phyloP scores from a whole-genome alignment of 345 rosid species.

The Microcos paniculata region DNA sequence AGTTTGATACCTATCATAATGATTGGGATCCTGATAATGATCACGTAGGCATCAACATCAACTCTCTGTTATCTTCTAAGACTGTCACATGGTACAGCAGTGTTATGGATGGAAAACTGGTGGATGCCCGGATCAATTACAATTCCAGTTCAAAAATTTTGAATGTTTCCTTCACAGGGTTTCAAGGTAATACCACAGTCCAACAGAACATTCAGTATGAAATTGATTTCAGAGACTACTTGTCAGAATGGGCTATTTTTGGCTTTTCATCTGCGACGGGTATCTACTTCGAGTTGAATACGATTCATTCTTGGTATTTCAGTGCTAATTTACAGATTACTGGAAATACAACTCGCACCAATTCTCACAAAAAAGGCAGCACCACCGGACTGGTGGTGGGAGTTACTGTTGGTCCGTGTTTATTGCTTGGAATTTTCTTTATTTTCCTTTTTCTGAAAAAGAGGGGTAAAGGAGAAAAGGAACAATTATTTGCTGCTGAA shows the following conservation, averaged over 20 bases:
- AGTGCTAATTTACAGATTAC: background rate
- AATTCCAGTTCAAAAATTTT: constrained; percentile 39
- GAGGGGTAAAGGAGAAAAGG: background rate
- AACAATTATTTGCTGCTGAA: background rate
- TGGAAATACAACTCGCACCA: constrained; percentile 3
- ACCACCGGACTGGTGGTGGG: background rate
- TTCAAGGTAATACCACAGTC: constrained; percentile 2
- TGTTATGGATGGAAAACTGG: constrained; percentile 26
- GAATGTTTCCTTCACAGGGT: constrained; percentile 34
- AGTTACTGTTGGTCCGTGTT: background rate
- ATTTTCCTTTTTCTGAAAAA: background rate
- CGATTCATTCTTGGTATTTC: constrained; percentile 30
- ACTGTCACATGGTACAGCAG: constrained; percentile 29
- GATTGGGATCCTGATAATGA: constrained; percentile 37
- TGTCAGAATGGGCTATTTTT: constrained; percentile 34
- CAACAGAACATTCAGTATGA: constrained; percentile 17
- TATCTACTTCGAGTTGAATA: constrained; percentile 20
- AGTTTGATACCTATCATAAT: constrained; percentile 44
- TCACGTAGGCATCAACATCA: constrained; percentile 50
- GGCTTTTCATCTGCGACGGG: constrained; percentile 52
- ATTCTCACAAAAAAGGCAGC: background rate
- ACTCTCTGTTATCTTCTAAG: constrained; percentile 34
- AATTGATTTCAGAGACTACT: constrained; percentile 30
- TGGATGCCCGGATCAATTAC: constrained; percentile 48
- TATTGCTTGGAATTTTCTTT: background rate